Evolutionary conservation across 1,284 basidiomycete species (phyloP), one percentile per base, ranked within the genome.

Genomic region (Violaceomyces palustris): DNA sequence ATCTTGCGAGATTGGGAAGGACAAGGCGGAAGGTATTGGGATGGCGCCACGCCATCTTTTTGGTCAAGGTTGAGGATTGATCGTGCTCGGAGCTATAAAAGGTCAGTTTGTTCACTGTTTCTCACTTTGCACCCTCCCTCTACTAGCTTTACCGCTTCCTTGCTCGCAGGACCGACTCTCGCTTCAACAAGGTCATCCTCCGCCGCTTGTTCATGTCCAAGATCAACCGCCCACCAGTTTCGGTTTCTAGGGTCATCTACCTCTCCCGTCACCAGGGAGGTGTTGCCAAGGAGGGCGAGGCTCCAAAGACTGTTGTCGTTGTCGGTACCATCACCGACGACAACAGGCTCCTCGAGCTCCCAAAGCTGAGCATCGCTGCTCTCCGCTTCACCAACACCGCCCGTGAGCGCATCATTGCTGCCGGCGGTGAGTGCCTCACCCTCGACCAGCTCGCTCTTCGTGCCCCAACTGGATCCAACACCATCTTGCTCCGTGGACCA

Each of bases 181-280:
- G 80, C 67, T 99, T 99, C 81, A 99, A 99, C 88, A 90, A 93
- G 84, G 87, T 84, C 74, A 81, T 99, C 78, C 89, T 99, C 74
- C 88, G 86, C 78, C 87, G 93, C 54, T 85, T 98, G 56, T 98
- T 91, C 82, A 86, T 92, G 78, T 91, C 88, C 75, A 91, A 92
- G 82, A 84, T 83, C 82, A 98, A 98, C 84, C 88, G 90, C 62
- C 90, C 94, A 42, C 94, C 94, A 48, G 79, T 98, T 62, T 97
- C 93, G 42, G 62, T 73, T 23, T 73, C 70, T 50, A 61, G 70
- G 24, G 45, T 71, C 34, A 61, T 70, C 46, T 73, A 69, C 67
- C 53, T 73, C 37, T 65, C 70, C 47, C 60, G 62, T 50, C 64
- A 68, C 59, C 63, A 62, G 49, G 69, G 69, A 35, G 67, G 67